Evolutionary conservation across 1,284 basidiomycete species (phyloP).

Genomic region (Xanthoconium separans): DNA sequence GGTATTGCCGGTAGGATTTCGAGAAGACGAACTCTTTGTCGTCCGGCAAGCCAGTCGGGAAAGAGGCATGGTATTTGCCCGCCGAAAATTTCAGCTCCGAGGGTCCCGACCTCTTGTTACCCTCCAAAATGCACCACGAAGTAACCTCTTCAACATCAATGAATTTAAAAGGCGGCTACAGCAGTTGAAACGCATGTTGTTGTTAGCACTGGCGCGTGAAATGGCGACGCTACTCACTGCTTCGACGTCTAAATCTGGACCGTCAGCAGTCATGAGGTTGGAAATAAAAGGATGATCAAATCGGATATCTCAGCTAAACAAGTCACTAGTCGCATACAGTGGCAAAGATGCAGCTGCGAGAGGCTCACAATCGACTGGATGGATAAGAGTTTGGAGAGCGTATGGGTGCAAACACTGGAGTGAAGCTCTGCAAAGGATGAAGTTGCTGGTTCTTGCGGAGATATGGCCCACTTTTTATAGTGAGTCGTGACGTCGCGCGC

Average conservation of each 20-base stretch:
- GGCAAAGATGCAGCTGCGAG: background rate
- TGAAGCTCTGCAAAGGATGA: too few relatives aligned
- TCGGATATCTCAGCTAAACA: background rate
- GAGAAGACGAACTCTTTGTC: background rate
- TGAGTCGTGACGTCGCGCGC: too few relatives aligned
- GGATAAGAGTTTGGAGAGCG: background rate
- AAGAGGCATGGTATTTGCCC: background rate
- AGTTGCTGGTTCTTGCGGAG: too few relatives aligned
- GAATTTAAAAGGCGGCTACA: background rate
- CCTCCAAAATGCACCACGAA: background rate
- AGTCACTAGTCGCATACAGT: background rate
- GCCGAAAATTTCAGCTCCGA: background rate
- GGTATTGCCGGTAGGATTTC: background rate
- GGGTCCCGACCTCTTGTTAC: background rate
- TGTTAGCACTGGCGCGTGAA: background rate
- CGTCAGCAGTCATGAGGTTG: background rate
- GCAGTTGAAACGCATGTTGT: background rate
- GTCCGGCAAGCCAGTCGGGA: background rate
- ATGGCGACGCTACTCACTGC: background rate
- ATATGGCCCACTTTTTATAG: too few relatives aligned
- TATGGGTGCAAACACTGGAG: background rate
- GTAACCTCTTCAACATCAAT: background rate
- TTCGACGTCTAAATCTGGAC: background rate
- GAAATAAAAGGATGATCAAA: background rate
- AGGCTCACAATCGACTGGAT: background rate